phyloP scores from a whole-genome alignment of 2,329 filamentous ascomycete species.

The Drechmeria coniospora region DNA sequence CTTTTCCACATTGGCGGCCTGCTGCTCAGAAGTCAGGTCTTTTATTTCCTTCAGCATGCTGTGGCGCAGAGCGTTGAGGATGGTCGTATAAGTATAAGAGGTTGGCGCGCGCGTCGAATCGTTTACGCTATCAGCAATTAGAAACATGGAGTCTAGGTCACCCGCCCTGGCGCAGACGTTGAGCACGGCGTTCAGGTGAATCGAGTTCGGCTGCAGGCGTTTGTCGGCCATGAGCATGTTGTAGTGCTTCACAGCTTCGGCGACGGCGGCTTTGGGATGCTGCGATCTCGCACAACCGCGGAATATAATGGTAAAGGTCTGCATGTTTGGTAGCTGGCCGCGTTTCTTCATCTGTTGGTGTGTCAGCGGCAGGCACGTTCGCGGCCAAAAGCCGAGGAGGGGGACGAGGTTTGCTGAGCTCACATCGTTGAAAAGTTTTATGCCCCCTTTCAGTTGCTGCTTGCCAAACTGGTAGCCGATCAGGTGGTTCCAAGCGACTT shows the following conservation, averaged over 20 bases:
- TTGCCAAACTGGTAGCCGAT: conserved; percentile 55
- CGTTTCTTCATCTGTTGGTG: conserved; percentile 78
- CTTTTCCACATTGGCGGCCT: conserved; percentile 19
- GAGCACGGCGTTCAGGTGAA: conserved; percentile 81
- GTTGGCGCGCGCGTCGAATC: conserved; percentile 48
- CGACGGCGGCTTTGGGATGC: conserved; percentile 42
- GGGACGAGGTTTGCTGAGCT: conserved; percentile 6
- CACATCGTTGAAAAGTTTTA: conserved; percentile 84
- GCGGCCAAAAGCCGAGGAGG: no score
- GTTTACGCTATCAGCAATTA: conserved; percentile 57
- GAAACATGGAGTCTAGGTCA: conserved; percentile 71
- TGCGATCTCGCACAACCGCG: conserved; percentile 51
- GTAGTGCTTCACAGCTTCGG: conserved; percentile 61
- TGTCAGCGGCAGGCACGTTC: no score
- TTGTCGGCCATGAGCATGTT: conserved; percentile 52
- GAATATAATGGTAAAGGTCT: conserved; percentile 76
- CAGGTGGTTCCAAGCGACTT: conserved; percentile 79
- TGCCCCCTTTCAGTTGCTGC: conserved; percentile 43
- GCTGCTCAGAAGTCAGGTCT: conserved; percentile 14
- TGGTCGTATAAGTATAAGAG: conserved; percentile 60
- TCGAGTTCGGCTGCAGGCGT: conserved; percentile 54
- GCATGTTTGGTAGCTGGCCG: conserved; percentile 59
- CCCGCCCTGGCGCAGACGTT: conserved; percentile 59
- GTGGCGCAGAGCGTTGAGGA: conserved; percentile 59
- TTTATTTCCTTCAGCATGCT: conserved; percentile 11